A percentile compares a stretch with the other conserved stretches of the same genome.
Evolutionary conservation across 2,329 filamentous ascomycete genomes (phyloP).

Genomic region (Corinectria fuckeliana): DNA sequence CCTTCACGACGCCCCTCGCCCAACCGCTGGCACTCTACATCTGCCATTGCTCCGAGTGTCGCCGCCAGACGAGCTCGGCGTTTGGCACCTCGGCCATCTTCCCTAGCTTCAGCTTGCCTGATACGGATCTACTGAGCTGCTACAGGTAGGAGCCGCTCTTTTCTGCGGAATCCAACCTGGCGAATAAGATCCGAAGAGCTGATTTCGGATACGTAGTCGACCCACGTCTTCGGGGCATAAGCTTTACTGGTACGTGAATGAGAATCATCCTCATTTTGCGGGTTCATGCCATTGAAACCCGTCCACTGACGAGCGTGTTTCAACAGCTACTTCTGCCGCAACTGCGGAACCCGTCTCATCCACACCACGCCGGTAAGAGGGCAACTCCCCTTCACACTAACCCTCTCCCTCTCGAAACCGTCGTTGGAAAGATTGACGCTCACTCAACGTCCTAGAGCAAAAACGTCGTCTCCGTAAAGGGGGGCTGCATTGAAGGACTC

Average conservation of each 20-base stretch:
- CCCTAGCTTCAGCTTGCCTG: conserved; percentile 66
- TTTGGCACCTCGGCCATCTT: conserved; percentile 76
- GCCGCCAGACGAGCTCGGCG: conserved; percentile 68
- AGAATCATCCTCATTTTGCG: background rate
- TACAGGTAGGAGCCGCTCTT: conserved; percentile 51
- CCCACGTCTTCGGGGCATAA: conserved; percentile 62
- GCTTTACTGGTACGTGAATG: conserved; percentile 59
- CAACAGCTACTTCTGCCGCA: conserved; percentile 69
- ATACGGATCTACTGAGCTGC: conserved; percentile 55
- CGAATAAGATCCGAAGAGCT: background rate
- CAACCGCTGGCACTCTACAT: conserved; percentile 71
- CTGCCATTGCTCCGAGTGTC: conserved; percentile 73
- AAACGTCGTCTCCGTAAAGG: conserved; percentile 69
- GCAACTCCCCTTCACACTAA: background rate
- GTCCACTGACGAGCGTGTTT: conserved; percentile 4
- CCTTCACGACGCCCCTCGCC: conserved; percentile 66
- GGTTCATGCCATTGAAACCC: too few species aligned
- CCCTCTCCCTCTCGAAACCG: background rate
- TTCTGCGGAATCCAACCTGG: background rate
- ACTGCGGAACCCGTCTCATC: conserved; percentile 69
- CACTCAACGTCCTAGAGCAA: conserved; percentile 51
- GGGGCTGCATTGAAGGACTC: conserved; percentile 69
- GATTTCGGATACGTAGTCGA: conserved; percentile 52
- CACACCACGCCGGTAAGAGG: conserved; percentile 63
- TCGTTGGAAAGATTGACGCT: conserved; percentile 20